Conservation (phyloP, 192 early-diverging fungal species). For the Mortierella hygrophila region DNA sequence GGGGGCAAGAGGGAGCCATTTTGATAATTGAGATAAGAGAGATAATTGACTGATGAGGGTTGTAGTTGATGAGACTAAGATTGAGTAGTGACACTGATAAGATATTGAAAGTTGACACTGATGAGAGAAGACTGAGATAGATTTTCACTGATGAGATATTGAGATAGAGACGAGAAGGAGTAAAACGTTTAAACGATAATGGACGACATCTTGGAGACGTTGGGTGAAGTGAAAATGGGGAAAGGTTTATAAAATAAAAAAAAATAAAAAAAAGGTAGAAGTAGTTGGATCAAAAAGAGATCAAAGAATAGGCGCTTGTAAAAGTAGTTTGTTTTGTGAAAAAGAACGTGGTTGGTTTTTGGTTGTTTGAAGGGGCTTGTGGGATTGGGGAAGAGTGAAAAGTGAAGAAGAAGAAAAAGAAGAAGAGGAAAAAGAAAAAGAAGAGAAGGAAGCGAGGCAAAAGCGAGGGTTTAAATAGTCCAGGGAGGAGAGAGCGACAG, state of each 20-base stretch:
- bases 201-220: conserved; percentile 56
- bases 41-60: conserved; percentile 21
- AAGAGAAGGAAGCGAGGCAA: background rate
- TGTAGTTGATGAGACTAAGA: conserved; percentile 14
- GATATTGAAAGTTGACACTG: conserved; percentile 6
- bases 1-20: conserved; percentile 58
- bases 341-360: background rate
- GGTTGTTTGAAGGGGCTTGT: background rate
- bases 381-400: conserved; percentile 16
- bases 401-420: conserved; percentile 27
- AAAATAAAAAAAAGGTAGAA: conserved; percentile 20
- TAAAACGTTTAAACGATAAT: conserved; percentile 57
- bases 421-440: too few species aligned
- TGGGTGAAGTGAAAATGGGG: conserved; percentile 16
- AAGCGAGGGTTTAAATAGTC: background rate
- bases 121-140: conserved; percentile 7
- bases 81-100: conserved; percentile 20
- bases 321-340: background rate
- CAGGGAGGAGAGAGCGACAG: background rate
- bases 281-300: background rate
- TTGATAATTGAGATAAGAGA: conserved; percentile 35
- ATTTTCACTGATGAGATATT: conserved; percentile 23
- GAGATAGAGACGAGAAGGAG: conserved; percentile 14
- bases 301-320: background rate
- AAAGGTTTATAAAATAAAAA: conserved; percentile 29